Percentiles rank a stretch among this genome's conserved stretches.
Conservation (phyloP, 305 asterid genomes). For the Salvia sclarea region DNA sequence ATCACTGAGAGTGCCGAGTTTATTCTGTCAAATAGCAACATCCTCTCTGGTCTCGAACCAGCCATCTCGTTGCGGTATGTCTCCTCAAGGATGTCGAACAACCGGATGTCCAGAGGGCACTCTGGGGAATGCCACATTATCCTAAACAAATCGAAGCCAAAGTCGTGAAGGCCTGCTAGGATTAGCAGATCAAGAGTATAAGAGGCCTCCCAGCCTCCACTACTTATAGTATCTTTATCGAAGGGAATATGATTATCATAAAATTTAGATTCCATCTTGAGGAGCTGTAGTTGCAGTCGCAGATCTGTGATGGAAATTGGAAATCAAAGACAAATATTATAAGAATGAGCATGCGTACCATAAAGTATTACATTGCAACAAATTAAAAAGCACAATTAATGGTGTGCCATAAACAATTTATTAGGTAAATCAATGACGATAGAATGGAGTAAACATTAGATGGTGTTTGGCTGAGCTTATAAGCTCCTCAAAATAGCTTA, state of each 20-base stretch:
- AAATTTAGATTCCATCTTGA: conserved; percentile 49
- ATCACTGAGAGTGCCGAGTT: conserved; percentile 48
- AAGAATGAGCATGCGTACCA: background rate
- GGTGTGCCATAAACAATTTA: background rate
- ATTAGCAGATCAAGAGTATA: conserved; percentile 56
- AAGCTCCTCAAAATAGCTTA: too few relatives aligned
- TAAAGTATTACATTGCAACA: background rate
- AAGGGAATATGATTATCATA: conserved; percentile 28
- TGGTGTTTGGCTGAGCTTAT: too few relatives aligned
- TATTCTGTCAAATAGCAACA: conserved; percentile 55
- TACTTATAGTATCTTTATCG: conserved; percentile 31
- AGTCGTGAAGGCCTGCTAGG: conserved; percentile 49
- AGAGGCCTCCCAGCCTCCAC: conserved; percentile 60
- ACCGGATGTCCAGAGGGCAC: conserved; percentile 48
- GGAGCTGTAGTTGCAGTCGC: conserved; percentile 59
- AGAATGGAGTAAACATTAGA: background rate
- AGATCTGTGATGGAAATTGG: conserved; percentile 46
- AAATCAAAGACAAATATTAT: background rate
- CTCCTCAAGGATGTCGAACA: conserved; percentile 63
- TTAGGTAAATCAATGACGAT: background rate
- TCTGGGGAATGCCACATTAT: conserved; percentile 54
- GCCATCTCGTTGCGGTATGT: conserved; percentile 40
- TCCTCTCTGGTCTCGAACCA: conserved; percentile 47
- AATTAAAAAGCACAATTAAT: background rate
- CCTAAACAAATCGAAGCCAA: conserved; percentile 36